Evolutionary conservation across 805 yeast genomes (phyloP), one percentile per base, ranked within the genome.

Genomic region (Candida coquimbonensis): DNA sequence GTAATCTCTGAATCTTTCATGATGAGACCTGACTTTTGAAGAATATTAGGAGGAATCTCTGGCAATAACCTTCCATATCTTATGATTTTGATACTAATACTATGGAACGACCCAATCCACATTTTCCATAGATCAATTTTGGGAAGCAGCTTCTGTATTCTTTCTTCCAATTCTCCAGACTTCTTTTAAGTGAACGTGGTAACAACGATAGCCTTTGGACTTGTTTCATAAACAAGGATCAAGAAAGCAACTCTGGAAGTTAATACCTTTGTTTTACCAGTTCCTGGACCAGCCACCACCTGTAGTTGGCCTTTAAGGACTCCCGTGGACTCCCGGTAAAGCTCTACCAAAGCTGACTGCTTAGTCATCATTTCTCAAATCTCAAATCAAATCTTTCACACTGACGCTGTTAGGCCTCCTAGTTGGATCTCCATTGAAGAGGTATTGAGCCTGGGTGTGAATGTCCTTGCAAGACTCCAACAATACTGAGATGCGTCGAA

Each of bases 151-250:
- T 24, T 39, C 0, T 43, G 46, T 17, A 91, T 63, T 37, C 98
- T 69, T 32, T 78, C 83, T 12, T 69, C 65, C 86, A 91, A 82
- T 65, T 91, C 98, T 43, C 70, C 74, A 2, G 97, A 95, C 0
- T 98, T 98, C 55, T 85, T 87, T 55, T 87, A 86, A 12, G 98
- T 91, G 67, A 91, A 91, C 0, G 98, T 90, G 7, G 96, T 87
- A 17, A 90, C 93, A 1, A 91, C 75, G 17, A 93, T 73, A 40
- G 74, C 66, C 32, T 71, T 68, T 0, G 97, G 90, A 1, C 69
- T 67, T 0, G 86, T 62, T 2, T 71, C 63, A 33, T 75, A 69
- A 9, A 73, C 61, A 3, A 76, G 48, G 9, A 90, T 53, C 27
- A 90, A 66, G 55, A 80, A 76, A 0, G 90, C 90, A 9, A 90